These are phyloP conservation scores for Gnomoniopsis sp. DNA, from an alignment of 2,329 filamentous ascomycete species.

Conservation along the genomic window DNA sequence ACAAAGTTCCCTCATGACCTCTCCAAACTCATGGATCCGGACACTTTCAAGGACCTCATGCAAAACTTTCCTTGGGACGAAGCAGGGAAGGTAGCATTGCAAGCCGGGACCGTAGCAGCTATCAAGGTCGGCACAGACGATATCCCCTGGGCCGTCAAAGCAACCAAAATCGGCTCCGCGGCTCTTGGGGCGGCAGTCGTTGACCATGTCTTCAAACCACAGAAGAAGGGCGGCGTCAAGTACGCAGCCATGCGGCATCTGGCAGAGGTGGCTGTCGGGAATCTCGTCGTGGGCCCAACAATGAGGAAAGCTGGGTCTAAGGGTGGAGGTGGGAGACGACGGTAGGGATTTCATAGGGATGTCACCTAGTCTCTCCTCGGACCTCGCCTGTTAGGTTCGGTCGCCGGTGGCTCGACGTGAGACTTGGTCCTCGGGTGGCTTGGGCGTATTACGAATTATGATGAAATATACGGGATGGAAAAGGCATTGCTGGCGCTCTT, in stretches of 20 bases:
- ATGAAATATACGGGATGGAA: too few species aligned
- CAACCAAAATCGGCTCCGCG: constrained; percentile 24
- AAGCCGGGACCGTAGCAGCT: constrained; percentile 24
- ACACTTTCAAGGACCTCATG: not conserved
- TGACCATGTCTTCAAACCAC: constrained; percentile 24
- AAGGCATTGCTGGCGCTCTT: too few species aligned
- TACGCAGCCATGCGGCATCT: constrained; percentile 26
- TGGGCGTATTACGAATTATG: too few species aligned
- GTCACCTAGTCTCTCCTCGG: not conserved
- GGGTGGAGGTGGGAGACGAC: constrained; percentile 2
- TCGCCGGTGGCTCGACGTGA: too few species aligned
- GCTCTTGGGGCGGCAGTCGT: constrained; percentile 26
- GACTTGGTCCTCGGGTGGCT: too few species aligned
- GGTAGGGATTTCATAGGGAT: not conserved
- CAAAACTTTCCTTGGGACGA: constrained; percentile 18
- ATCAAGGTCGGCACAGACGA: constrained; percentile 20
- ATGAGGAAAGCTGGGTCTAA: not conserved
- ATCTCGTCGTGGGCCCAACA: constrained; percentile 21
- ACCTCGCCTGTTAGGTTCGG: not conserved
- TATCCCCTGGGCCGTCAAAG: constrained; percentile 24
- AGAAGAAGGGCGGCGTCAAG: constrained; percentile 22
- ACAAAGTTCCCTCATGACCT: not conserved
- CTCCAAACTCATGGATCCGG: not conserved
- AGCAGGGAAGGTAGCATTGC: constrained; percentile 22
- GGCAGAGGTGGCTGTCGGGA: constrained; percentile 23